Evolutionary conservation across 2,329 filamentous ascomycete species (phyloP).

Genomic region (Escovopsis sp.): DNA sequence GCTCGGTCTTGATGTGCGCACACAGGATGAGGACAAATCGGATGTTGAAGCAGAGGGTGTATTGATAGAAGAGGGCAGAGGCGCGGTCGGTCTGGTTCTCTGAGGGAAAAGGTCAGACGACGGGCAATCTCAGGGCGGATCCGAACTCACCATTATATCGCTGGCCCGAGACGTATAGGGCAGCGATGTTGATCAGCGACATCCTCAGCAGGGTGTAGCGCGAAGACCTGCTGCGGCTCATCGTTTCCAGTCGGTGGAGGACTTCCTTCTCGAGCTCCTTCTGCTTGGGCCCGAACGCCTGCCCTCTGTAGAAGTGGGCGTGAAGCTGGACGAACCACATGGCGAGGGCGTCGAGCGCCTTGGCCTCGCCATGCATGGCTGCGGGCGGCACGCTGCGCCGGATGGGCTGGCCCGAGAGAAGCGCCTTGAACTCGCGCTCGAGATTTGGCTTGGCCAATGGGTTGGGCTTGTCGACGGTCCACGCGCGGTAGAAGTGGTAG

Average conservation of each 20-base stretch:
- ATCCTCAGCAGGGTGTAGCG: conserved; percentile 60
- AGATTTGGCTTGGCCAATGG: conserved; percentile 63
- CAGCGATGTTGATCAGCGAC: conserved; percentile 71
- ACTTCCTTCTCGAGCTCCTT: conserved; percentile 78
- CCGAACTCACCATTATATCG: conserved; percentile 19
- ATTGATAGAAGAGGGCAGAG: conserved; percentile 38
- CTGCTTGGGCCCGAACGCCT: conserved; percentile 47
- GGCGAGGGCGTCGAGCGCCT: conserved; percentile 46
- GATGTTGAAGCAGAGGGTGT: conserved; percentile 62
- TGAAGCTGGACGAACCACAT: conserved; percentile 80
- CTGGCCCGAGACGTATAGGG: conserved; percentile 51
- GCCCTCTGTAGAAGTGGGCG: conserved; percentile 66
- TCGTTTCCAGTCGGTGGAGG: conserved; percentile 57
- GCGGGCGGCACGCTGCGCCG: conserved; percentile 17
- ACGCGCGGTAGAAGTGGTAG: conserved; percentile 77
- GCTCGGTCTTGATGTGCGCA: conserved; percentile 52
- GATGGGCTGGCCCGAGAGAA: conserved; percentile 24
- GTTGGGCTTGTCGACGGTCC: conserved; percentile 59
- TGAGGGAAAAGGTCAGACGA: conserved; percentile 6
- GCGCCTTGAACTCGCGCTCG: conserved; percentile 55
- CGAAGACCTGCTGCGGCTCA: conserved; percentile 53
- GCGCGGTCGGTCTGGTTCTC: conserved; percentile 29
- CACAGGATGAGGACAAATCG: conserved; percentile 61
- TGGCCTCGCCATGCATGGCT: conserved; percentile 22
- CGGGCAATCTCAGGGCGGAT: not conserved